These are phyloP conservation scores for Pseudogymnoascus destructans DNA, from an alignment of 2,329 filamentous ascomycete species.

Conservation along the genomic window DNA sequence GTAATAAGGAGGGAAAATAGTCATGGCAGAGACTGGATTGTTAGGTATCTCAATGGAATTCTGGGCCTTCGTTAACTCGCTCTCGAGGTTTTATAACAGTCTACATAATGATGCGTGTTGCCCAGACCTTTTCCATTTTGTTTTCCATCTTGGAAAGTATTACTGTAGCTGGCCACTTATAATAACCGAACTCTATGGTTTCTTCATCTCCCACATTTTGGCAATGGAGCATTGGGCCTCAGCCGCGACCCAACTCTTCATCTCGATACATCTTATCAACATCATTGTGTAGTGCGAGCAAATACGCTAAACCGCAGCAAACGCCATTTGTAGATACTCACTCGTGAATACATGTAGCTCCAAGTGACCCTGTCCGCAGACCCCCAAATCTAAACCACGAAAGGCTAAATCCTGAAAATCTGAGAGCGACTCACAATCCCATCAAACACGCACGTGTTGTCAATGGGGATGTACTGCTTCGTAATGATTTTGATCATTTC, in stretches of 20 bases:
- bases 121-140: not conserved
- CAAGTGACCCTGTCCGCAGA: not conserved
- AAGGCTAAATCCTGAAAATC: not conserved
- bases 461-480: constrained; percentile 57
- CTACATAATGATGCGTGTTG: not conserved
- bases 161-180: not conserved
- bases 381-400: not conserved
- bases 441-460: constrained; percentile 60
- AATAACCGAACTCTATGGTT: not conserved
- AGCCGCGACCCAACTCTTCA: not conserved
- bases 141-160: not conserved
- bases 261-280: not conserved
- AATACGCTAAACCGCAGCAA: not conserved
- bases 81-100: not conserved
- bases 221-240: not conserved
- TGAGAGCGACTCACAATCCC: constrained; percentile 27
- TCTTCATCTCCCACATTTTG: not conserved
- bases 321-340: not conserved
- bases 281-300: not conserved
- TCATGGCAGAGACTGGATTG: not conserved
- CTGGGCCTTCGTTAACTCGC: not conserved
- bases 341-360: not conserved
- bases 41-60: not conserved
- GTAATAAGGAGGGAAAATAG: not conserved
- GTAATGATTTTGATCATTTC: constrained; percentile 86